Conservation (phyloP, 179 eudicot genomes). For the Actinidia arguta region DNA sequence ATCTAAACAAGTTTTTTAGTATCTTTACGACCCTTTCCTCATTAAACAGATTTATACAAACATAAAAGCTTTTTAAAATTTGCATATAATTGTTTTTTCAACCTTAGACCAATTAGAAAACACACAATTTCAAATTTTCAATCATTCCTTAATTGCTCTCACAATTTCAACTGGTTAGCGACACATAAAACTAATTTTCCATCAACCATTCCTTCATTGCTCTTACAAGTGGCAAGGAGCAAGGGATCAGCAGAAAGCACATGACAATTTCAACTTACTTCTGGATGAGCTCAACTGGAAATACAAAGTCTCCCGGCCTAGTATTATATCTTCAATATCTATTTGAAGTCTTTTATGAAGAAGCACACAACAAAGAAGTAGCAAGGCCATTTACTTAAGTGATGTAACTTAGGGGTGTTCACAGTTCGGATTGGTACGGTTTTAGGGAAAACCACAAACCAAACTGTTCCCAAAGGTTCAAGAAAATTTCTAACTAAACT, state of each 20-base stretch:
- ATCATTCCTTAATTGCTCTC: not conserved
- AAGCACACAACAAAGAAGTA: not conserved
- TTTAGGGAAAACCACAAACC: too few relatives aligned
- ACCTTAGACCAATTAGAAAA: not conserved
- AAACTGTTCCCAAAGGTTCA: too few relatives aligned
- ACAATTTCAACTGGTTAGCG: too few relatives aligned
- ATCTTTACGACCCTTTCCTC: constrained; percentile 2
- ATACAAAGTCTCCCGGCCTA: not conserved
- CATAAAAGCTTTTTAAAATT: not conserved
- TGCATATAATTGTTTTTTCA: not conserved
- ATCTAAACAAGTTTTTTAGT: constrained; percentile 5
- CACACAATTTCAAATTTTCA: not conserved
- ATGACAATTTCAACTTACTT: not conserved
- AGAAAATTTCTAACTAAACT: too few relatives aligned
- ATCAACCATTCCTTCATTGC: not conserved
- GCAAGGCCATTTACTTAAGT: not conserved
- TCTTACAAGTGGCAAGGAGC: constrained; percentile 5
- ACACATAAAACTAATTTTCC: not conserved
- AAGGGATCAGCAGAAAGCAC: not conserved
- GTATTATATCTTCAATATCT: not conserved
- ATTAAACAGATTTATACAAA: not conserved
- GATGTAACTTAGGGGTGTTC: too few relatives aligned
- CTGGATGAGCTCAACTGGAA: not conserved
- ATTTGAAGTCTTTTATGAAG: not conserved
- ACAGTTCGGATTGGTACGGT: too few relatives aligned